A percentile compares a stretch with the other conserved stretches of the same genome.
Conservation (phyloP, 1,284 basidiomycete species). For the Ustilago cynodontis region DNA sequence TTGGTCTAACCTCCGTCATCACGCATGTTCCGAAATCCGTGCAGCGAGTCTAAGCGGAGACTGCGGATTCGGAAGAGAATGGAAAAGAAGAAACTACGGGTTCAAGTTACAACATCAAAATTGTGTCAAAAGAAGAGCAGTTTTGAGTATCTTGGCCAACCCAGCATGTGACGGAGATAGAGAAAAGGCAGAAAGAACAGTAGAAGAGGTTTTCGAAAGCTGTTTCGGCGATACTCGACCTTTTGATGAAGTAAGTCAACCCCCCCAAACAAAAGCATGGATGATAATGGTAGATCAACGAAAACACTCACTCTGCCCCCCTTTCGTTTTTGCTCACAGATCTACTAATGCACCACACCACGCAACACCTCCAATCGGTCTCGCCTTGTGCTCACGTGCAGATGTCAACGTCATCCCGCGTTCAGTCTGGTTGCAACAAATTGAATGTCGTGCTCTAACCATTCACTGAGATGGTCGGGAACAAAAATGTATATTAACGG, state of each 20-base stretch:
- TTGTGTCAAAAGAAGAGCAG: slow-evolving; percentile 88
- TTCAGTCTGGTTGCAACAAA: too few species aligned
- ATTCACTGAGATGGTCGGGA: background rate
- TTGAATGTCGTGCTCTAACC: too few species aligned
- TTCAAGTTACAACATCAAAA: slow-evolving; percentile 90
- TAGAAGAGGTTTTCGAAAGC: slow-evolving; percentile 96
- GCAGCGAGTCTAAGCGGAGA: slow-evolving; percentile 83
- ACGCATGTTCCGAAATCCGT: slow-evolving; percentile 95
- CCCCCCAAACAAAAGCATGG: background rate
- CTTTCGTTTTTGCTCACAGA: slow-evolving; percentile 23
- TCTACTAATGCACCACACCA: slow-evolving; percentile 45
- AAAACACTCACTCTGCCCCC: background rate
- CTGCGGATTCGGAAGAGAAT: slow-evolving; percentile 27
- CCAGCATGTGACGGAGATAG: slow-evolving; percentile 79
- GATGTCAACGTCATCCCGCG: too few species aligned
- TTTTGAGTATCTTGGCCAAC: slow-evolving; percentile 83
- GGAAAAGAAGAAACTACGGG: slow-evolving; percentile 71
- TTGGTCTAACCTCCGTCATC: slow-evolving; percentile 89
- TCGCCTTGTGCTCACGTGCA: too few species aligned
- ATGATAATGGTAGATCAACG: background rate
- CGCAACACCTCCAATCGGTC: too few species aligned
- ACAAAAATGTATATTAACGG: background rate
- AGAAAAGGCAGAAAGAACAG: slow-evolving; percentile 84
- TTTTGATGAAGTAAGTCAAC: slow-evolving; percentile 84
- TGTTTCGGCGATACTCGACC: slow-evolving; percentile 95